Evolutionary conservation across 1,284 basidiomycete genomes (phyloP).

Genomic region (Ustilago sp.): DNA sequence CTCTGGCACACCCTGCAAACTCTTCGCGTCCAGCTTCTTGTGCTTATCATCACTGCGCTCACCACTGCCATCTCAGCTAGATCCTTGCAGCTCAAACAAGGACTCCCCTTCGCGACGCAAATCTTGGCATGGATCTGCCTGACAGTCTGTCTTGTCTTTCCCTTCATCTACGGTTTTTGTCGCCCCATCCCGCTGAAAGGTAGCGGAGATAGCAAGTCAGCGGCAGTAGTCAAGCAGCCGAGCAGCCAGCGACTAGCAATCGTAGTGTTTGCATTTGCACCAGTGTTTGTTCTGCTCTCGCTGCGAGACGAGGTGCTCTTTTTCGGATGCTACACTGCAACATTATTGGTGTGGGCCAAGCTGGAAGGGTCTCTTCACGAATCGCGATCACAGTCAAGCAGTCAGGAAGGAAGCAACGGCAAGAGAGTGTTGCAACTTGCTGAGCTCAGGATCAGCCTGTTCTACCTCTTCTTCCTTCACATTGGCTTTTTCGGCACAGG

Average conservation of each 20-base stretch:
- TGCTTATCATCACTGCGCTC: slow-evolving; percentile 73
- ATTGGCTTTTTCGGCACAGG: slow-evolving; percentile 85
- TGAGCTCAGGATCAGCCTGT: slow-evolving; percentile 80
- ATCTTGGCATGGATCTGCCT: slow-evolving; percentile 78
- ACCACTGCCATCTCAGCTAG: slow-evolving; percentile 73
- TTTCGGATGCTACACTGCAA: slow-evolving; percentile 78
- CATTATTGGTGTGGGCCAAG: slow-evolving; percentile 78
- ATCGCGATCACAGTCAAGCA: background rate
- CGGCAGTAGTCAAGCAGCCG: slow-evolving; percentile 36
- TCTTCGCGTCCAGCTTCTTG: slow-evolving; percentile 57
- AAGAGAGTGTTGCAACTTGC: slow-evolving; percentile 74
- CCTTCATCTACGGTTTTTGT: slow-evolving; percentile 59
- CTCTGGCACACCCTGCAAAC: slow-evolving; percentile 47
- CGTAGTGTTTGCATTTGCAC: slow-evolving; percentile 75
- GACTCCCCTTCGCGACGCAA: slow-evolving; percentile 78
- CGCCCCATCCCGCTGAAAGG: slow-evolving; percentile 66
- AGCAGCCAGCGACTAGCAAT: slow-evolving; percentile 65
- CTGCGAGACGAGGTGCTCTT: slow-evolving; percentile 86
- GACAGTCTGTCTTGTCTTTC: slow-evolving; percentile 38
- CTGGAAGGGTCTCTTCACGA: slow-evolving; percentile 73
- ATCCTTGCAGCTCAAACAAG: slow-evolving; percentile 77
- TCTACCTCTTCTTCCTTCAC: slow-evolving; percentile 88
- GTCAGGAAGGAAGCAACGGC: slow-evolving; percentile 52
- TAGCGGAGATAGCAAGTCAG: background rate
- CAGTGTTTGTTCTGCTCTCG: slow-evolving; percentile 83